These are phyloP conservation scores for Fusarium austroafricanum DNA, from an alignment of 2,329 filamentous ascomycete species.

Conservation along the genomic window DNA sequence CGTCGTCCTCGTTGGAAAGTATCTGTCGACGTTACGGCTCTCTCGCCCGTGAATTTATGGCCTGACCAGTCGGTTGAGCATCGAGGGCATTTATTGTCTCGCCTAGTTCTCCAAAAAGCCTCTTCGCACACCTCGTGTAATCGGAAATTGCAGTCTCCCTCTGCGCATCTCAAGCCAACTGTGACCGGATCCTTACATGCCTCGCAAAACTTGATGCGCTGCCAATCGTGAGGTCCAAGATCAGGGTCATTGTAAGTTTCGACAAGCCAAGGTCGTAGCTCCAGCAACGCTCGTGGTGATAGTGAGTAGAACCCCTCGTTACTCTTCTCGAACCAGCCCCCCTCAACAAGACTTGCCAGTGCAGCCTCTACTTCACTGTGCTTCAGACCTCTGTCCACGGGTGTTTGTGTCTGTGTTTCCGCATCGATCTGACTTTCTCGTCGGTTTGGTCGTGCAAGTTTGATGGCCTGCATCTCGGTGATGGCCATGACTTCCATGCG, in stretches of 20 bases:
- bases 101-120: slow-evolving; percentile 76
- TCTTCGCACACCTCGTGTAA: slow-evolving; percentile 82
- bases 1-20: slow-evolving; percentile 60
- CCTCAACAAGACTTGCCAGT: slow-evolving; percentile 75
- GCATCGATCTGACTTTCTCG: slow-evolving; percentile 49
- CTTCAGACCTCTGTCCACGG: slow-evolving; percentile 70
- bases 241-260: slow-evolving; percentile 87
- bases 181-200: slow-evolving; percentile 93
- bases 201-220: slow-evolving; percentile 86
- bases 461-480: slow-evolving; percentile 80
- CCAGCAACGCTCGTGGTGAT: slow-evolving; percentile 82
- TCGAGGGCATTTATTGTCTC: slow-evolving; percentile 72
- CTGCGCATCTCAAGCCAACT: slow-evolving; percentile 79
- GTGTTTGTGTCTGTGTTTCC: slow-evolving; percentile 51
- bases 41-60: slow-evolving; percentile 65
- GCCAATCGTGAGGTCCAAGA: slow-evolving; percentile 68
- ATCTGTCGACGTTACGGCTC: slow-evolving; percentile 65
- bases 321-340: slow-evolving; percentile 88
- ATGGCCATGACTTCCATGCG: slow-evolving; percentile 87
- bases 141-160: slow-evolving; percentile 74
- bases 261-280: slow-evolving; percentile 85
- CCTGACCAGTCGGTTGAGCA: slow-evolving; percentile 65
- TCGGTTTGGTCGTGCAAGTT: slow-evolving; percentile 68
- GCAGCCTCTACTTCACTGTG: slow-evolving; percentile 81
- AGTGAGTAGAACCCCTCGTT: slow-evolving; percentile 78